Percentiles rank a stretch among this genome's conserved stretches.
Evolutionary conservation across 257 asterid genomes (phyloP).

Genomic region (Lycium barbarum): DNA sequence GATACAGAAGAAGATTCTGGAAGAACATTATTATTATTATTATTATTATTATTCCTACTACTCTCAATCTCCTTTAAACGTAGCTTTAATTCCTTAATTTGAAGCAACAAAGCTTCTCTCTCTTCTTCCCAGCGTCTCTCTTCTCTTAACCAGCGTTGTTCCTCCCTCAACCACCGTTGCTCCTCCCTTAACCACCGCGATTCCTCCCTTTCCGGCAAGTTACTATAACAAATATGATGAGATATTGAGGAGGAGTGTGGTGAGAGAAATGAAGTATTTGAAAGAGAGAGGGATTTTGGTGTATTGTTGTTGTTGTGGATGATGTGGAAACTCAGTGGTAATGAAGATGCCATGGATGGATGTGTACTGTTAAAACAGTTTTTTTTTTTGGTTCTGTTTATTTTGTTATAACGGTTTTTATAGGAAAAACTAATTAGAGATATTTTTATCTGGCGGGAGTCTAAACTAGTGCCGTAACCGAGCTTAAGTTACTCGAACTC

Average conservation of each 20-base stretch:
- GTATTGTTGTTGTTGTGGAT: neutral
- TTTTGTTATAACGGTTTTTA: neutral
- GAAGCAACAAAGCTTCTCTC: conserved; percentile 61
- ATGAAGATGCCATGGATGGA: conserved; percentile 37
- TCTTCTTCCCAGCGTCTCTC: conserved; percentile 82
- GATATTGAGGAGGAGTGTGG: conserved; percentile 14
- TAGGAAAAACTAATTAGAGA: neutral
- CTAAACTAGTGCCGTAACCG: neutral
- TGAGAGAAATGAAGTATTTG: conserved; percentile 20
- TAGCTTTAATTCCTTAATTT: conserved; percentile 62
- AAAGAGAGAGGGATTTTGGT: neutral
- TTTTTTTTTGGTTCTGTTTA: neutral
- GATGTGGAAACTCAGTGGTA: conserved; percentile 40
- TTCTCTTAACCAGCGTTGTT: conserved; percentile 86
- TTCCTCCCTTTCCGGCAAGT: conserved; percentile 61
- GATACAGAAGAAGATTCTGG: conserved; percentile 52
- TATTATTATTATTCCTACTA: no score
- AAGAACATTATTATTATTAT: conserved; percentile 34
- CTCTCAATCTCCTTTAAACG: conserved; percentile 69
- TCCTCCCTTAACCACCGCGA: conserved; percentile 94
- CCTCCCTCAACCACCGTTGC: conserved; percentile 96
- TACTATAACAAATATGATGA: conserved; percentile 68
- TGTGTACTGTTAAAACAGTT: neutral
- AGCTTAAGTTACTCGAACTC: no score
- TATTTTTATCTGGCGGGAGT: neutral